phyloP scores from a whole-genome alignment of 1,284 basidiomycete genomes.

The Tilletia walkeri region DNA sequence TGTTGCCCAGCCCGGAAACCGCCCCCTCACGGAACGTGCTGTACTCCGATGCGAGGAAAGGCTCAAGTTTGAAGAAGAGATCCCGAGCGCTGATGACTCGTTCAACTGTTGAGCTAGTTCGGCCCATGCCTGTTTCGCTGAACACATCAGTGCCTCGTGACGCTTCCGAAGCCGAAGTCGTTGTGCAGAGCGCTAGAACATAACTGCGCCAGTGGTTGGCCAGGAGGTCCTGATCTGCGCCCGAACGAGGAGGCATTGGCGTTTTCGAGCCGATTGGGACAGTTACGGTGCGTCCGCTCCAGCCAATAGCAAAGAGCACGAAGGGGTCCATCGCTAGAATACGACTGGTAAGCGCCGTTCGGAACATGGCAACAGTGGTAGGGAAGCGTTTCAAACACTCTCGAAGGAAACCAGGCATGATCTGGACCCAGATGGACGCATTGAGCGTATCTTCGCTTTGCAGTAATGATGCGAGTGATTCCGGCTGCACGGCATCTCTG shows the following conservation, averaged over 20 bases:
- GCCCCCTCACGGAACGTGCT: slow-evolving; percentile 78
- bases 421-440: slow-evolving; percentile 56
- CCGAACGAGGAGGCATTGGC: not conserved
- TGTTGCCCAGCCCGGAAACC: slow-evolving; percentile 80
- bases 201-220: slow-evolving; percentile 86
- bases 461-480: slow-evolving; percentile 43
- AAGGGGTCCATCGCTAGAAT: slow-evolving; percentile 58
- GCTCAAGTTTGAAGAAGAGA: slow-evolving; percentile 79
- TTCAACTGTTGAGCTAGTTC: slow-evolving; percentile 59
- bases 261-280: not conserved
- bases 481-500: not conserved
- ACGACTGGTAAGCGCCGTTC: slow-evolving; percentile 54
- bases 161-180: slow-evolving; percentile 57
- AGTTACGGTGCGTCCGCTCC: not conserved
- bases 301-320: slow-evolving; percentile 54
- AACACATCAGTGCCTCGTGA: slow-evolving; percentile 61
- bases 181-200: slow-evolving; percentile 77
- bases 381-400: slow-evolving; percentile 56
- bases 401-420: slow-evolving; percentile 57
- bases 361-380: slow-evolving; percentile 55
- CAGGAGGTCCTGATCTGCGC: slow-evolving; percentile 64
- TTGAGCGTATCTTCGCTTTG: slow-evolving; percentile 58
- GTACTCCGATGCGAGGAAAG: slow-evolving; percentile 82
- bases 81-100: slow-evolving; percentile 70
- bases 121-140: slow-evolving; percentile 62